Percentiles rank a stretch among this genome's conserved stretches.
phyloP scores from a whole-genome alignment of 1,284 basidiomycete species.

The Megacollybia platyphylla region DNA sequence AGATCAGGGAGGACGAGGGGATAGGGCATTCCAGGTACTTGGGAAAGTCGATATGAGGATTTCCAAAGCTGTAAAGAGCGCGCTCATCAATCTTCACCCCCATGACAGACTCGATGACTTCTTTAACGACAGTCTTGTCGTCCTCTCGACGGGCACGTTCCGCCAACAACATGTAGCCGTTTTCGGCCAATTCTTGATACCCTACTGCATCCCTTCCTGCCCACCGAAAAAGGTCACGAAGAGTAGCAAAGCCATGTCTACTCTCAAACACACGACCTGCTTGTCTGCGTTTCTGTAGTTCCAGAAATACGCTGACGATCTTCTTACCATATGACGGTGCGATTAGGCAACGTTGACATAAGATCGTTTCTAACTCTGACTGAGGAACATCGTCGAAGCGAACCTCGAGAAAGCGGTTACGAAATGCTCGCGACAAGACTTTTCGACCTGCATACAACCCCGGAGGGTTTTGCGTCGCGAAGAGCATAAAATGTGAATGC shows the following conservation, averaged over 20 bases:
- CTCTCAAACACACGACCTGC: constrained; percentile 92
- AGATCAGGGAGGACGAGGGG: constrained; percentile 55
- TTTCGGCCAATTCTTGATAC: constrained; percentile 89
- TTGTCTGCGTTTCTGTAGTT: constrained; percentile 88
- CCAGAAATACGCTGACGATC: constrained; percentile 88
- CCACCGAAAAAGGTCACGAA: constrained; percentile 97
- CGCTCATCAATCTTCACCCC: constrained; percentile 74
- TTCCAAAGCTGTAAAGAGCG: constrained; percentile 54
- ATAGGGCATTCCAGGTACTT: constrained; percentile 44
- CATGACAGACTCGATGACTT: constrained; percentile 87
- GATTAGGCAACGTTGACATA: constrained; percentile 81
- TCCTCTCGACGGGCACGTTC: constrained; percentile 81
- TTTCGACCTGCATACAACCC: constrained; percentile 97
- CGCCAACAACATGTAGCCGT: constrained; percentile 96
- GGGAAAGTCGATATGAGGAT: constrained; percentile 26
- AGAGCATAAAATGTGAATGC: constrained; percentile 95
- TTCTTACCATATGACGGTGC: constrained; percentile 86
- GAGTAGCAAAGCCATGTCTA: constrained; percentile 92
- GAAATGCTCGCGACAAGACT: constrained; percentile 89
- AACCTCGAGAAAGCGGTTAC: constrained; percentile 97
- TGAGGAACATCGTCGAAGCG: constrained; percentile 98
- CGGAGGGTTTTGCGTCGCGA: constrained; percentile 97
- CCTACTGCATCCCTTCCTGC: constrained; percentile 81
- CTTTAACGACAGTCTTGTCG: constrained; percentile 84
- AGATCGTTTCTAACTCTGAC: constrained; percentile 84